phyloP scores from a whole-genome alignment of 2,329 filamentous ascomycete genomes.

The Aspergillus spinulosporus region DNA sequence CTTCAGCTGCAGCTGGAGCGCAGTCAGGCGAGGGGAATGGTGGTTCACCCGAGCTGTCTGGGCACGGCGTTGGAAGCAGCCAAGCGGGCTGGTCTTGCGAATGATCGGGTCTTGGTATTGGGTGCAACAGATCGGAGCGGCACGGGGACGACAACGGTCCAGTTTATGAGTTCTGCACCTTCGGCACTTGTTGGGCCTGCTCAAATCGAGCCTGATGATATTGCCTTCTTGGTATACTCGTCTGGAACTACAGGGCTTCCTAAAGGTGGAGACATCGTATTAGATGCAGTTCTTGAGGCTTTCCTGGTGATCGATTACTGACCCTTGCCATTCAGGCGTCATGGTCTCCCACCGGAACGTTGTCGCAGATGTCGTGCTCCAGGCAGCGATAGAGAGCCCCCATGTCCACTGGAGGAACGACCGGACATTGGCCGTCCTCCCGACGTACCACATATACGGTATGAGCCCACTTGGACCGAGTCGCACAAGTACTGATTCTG shows the following conservation, averaged over 20 bases:
- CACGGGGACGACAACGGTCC: neutral
- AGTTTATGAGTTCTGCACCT: neutral
- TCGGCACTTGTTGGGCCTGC: neutral
- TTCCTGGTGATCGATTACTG: neutral
- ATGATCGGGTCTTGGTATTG: slow-evolving; percentile 13
- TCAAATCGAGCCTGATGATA: slow-evolving; percentile 16
- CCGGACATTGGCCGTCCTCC: slow-evolving; percentile 18
- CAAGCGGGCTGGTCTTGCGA: slow-evolving; percentile 1
- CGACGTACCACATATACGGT: slow-evolving; percentile 28
- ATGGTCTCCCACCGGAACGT: slow-evolving; percentile 24
- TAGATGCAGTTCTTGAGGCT: neutral
- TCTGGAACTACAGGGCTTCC: slow-evolving; percentile 35
- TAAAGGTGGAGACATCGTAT: slow-evolving; percentile 21
- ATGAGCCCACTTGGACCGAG: neutral
- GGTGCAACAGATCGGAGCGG: neutral
- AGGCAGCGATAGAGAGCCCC: slow-evolving; percentile 5
- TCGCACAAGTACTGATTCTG: neutral
- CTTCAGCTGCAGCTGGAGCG: slow-evolving; percentile 17
- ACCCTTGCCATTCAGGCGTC: slow-evolving; percentile 2
- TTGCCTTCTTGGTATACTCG: slow-evolving; percentile 31
- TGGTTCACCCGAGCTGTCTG: slow-evolving; percentile 15
- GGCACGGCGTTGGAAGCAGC: slow-evolving; percentile 13
- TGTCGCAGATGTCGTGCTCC: slow-evolving; percentile 19
- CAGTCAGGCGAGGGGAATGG: slow-evolving; percentile 19
- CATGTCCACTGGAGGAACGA: slow-evolving; percentile 18